Percentiles rank a stretch among this genome's conserved stretches.
Evolutionary conservation across 139 green algal species (phyloP).

Genomic region (Mychonastes homosphaera): DNA sequence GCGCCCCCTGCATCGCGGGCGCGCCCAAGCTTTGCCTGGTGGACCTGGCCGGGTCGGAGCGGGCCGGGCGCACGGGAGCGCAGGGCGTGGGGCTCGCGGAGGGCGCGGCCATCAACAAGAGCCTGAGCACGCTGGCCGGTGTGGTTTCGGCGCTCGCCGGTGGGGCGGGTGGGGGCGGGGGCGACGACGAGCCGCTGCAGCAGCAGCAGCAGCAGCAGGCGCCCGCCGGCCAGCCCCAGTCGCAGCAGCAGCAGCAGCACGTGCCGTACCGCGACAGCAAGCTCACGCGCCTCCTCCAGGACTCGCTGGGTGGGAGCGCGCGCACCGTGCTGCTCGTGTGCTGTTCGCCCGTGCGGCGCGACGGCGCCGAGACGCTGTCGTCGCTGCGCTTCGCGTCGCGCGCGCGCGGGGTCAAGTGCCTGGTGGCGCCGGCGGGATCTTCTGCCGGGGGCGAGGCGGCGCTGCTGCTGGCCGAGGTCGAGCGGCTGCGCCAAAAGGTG

Average conservation of each 20-base stretch:
- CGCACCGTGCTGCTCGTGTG: conserved; percentile 57
- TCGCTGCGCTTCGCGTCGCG: conserved; percentile 45
- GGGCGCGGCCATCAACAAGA: conserved; percentile 73
- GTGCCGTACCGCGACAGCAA: conserved; percentile 53
- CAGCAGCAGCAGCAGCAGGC: not conserved
- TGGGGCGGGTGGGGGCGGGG: no score
- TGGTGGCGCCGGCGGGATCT: no score
- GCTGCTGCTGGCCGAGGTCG: no score
- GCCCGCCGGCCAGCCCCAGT: conserved; percentile 8
- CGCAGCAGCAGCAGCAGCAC: conserved; percentile 27
- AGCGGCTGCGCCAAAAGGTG: no score
- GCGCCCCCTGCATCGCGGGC: no score
- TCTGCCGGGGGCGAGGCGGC: no score
- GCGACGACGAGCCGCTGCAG: not conserved
- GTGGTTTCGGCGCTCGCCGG: conserved; percentile 71
- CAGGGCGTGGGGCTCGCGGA: no score
- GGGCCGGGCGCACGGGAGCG: conserved; percentile 40
- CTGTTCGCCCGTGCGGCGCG: no score
- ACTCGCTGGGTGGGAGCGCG: conserved; percentile 58
- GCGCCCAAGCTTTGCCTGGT: conserved; percentile 62
- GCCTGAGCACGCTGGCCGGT: conserved; percentile 53
- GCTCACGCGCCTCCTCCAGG: conserved; percentile 59
- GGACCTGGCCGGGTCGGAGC: conserved; percentile 59
- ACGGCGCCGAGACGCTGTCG: conserved; percentile 41
- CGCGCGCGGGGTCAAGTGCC: no score